Evolutionary conservation across 345 rosid genomes (phyloP).

Genomic region (Pistacia integerrima): DNA sequence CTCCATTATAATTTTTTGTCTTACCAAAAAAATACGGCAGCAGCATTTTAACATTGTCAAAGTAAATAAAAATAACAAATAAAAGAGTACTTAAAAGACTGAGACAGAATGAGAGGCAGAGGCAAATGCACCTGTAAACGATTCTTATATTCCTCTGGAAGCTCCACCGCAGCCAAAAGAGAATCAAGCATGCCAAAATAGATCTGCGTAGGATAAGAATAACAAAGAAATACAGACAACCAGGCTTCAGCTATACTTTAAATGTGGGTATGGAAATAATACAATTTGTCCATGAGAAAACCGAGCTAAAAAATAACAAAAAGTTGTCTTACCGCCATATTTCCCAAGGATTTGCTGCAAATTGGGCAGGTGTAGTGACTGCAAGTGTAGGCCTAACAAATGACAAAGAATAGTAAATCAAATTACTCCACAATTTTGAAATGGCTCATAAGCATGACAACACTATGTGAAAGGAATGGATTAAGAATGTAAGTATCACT

Average conservation of each 20-base stretch:
- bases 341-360: constrained; percentile 93
- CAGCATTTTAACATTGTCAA: not conserved
- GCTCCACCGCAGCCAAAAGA: constrained; percentile 81
- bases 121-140: constrained; percentile 67
- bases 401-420: not conserved
- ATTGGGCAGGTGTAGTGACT: constrained; percentile 91
- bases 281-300: not conserved
- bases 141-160: constrained; percentile 82
- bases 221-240: not conserved
- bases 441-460: not conserved
- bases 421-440: not conserved
- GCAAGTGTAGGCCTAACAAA: constrained; percentile 85
- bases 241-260: not conserved
- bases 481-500: not conserved
- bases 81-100: not conserved
- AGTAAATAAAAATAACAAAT: not conserved
- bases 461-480: constrained; percentile 5
- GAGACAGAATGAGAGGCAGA: not conserved
- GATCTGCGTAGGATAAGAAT: constrained; percentile 45
- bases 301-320: not conserved
- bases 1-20: not conserved
- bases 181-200: constrained; percentile 98
- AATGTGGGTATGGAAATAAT: not conserved
- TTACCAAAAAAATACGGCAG: not conserved
- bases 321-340: constrained; percentile 74